phyloP scores from a whole-genome alignment of 2,329 filamentous ascomycete genomes.

The Atkinsonella hypoxylon region DNA sequence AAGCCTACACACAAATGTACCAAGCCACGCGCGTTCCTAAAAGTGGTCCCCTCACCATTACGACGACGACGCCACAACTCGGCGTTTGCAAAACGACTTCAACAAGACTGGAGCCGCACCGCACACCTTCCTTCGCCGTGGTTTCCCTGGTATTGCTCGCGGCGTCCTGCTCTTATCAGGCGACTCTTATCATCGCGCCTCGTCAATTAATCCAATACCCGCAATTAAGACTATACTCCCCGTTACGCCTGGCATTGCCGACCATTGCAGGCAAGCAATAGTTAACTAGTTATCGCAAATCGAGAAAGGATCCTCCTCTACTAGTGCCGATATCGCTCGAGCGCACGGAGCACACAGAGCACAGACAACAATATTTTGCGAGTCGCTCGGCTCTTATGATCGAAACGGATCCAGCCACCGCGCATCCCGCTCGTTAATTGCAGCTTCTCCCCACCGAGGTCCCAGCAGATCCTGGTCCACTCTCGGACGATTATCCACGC shows the following conservation, averaged over 20 bases:
- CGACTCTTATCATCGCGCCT: background rate
- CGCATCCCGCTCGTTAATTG: background rate
- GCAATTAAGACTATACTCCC: too few species aligned
- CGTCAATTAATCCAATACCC: background rate
- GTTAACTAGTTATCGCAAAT: too few species aligned
- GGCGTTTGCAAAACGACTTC: background rate
- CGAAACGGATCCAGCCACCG: background rate
- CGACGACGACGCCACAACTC: background rate
- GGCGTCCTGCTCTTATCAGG: background rate
- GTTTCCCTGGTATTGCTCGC: background rate
- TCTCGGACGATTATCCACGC: slow-evolving; percentile 4
- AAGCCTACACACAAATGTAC: background rate
- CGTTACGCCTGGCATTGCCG: too few species aligned
- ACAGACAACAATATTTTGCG: background rate
- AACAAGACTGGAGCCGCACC: background rate
- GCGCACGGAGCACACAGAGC: slow-evolving; percentile 1
- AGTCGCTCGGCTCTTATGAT: background rate
- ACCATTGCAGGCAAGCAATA: too few species aligned
- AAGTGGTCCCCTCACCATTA: background rate
- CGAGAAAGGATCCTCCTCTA: too few species aligned
- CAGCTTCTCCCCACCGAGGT: background rate
- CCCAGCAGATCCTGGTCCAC: background rate
- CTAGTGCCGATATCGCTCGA: background rate
- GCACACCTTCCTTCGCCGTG: background rate
- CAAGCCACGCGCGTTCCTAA: background rate